These are phyloP conservation scores for Aspergillus neoniger DNA, from an alignment of 2,329 filamentous ascomycete species.

Conservation along the genomic window DNA sequence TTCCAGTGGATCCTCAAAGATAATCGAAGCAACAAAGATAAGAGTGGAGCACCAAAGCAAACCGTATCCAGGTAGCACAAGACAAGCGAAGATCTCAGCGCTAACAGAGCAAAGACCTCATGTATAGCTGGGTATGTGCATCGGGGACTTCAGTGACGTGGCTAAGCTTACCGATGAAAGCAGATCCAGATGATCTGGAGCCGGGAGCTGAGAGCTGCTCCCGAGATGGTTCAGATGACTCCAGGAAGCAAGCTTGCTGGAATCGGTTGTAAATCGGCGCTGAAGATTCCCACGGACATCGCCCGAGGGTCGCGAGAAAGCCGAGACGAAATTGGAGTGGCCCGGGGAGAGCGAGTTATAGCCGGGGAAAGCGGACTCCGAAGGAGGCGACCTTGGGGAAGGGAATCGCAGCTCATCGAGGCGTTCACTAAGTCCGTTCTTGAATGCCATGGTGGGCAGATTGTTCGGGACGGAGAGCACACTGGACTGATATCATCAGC, in stretches of 20 bases:
- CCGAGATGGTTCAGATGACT: slow-evolving; percentile 59
- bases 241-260: slow-evolving; percentile 76
- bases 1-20: background rate
- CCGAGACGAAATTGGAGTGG: slow-evolving; percentile 65
- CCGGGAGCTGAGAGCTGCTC: slow-evolving; percentile 46
- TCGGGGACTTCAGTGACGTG: slow-evolving; percentile 4
- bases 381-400: slow-evolving; percentile 73
- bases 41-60: background rate
- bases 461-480: slow-evolving; percentile 25
- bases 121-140: background rate
- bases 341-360: slow-evolving; percentile 71
- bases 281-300: slow-evolving; percentile 78
- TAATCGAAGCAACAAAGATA: background rate
- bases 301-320: slow-evolving; percentile 57
- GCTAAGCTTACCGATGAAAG: slow-evolving; percentile 53
- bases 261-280: slow-evolving; percentile 91
- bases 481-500: slow-evolving; percentile 36
- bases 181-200: slow-evolving; percentile 55
- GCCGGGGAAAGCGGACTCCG: slow-evolving; percentile 73
- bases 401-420: slow-evolving; percentile 82
- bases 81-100: background rate
- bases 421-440: slow-evolving; percentile 62
- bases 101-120: background rate
- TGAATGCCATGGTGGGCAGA: slow-evolving; percentile 62
- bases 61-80: background rate